phyloP scores from a whole-genome alignment of 2,329 filamentous ascomycete species.

The Xylaria sp. region DNA sequence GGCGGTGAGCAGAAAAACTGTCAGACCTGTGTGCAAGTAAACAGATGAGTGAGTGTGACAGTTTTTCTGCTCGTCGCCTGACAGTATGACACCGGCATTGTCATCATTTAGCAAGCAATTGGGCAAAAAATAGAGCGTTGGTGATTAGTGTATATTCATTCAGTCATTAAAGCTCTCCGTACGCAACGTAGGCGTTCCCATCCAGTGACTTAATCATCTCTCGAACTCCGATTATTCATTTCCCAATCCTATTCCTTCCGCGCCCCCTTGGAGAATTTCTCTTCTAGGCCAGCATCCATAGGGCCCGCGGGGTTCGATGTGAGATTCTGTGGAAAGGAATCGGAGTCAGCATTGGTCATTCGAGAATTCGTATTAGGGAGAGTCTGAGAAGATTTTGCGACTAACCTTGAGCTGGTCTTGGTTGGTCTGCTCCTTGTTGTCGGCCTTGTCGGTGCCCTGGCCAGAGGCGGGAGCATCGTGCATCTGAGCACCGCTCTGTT shows the following conservation, averaged over 20 bases:
- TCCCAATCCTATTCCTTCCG: slow-evolving; percentile 7
- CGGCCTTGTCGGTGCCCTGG: slow-evolving; percentile 61
- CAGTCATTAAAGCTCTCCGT: slow-evolving; percentile 3
- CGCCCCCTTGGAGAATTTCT: slow-evolving; percentile 62
- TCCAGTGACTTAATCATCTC: no score
- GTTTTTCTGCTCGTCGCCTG: no score
- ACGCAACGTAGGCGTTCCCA: no score
- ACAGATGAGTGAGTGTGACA: no score
- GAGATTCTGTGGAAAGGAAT: slow-evolving; percentile 50
- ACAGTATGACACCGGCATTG: no score
- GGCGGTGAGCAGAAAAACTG: no score
- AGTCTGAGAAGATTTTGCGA: not conserved
- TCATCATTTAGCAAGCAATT: no score
- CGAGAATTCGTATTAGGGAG: not conserved
- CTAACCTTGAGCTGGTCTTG: slow-evolving; percentile 60
- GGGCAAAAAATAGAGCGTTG: no score
- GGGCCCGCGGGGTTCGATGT: slow-evolving; percentile 69
- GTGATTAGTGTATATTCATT: not conserved
- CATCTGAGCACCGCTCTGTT: slow-evolving; percentile 68
- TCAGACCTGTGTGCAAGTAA: no score
- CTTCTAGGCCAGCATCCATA: slow-evolving; percentile 64
- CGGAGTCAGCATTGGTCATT: not conserved
- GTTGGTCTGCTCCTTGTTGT: slow-evolving; percentile 58
- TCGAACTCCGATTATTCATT: not conserved
- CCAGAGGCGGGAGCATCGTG: slow-evolving; percentile 62